Conservation (phyloP, 176 grass and related monocot species). For the Oryza meridionalis region DNA sequence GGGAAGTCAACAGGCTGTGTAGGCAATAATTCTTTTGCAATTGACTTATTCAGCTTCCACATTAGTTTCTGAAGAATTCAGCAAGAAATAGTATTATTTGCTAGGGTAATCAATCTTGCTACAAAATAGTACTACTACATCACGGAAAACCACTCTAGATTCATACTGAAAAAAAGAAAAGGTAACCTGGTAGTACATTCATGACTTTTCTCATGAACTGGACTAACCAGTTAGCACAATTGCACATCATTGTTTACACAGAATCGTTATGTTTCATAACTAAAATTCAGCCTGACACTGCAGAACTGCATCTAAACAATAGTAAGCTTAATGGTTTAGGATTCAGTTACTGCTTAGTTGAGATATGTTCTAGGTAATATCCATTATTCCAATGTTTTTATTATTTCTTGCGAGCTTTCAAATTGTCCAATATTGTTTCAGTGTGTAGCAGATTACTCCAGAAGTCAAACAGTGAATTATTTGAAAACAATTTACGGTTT, state of each 20-base stretch:
- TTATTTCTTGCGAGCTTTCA: background rate
- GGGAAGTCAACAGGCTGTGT: conserved; percentile 85
- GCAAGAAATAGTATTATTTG: conserved; percentile 36
- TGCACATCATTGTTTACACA: background rate
- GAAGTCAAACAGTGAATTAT: conserved; percentile 16
- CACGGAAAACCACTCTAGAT: conserved; percentile 16
- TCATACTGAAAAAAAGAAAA: background rate
- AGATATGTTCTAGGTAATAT: conserved; percentile 18
- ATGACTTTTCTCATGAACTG: conserved; percentile 7
- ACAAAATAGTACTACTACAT: conserved; percentile 24
- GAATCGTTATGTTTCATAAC: conserved; percentile 10
- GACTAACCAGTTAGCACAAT: background rate
- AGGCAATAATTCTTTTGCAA: conserved; percentile 96
- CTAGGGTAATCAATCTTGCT: conserved; percentile 23
- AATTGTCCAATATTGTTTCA: background rate
- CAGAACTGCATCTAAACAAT: background rate
- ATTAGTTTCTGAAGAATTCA: conserved; percentile 82
- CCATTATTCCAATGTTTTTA: background rate
- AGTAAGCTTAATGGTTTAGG: background rate
- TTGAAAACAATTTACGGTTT: conserved; percentile 32
- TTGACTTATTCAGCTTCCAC: conserved; percentile 99
- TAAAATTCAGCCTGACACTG: background rate
- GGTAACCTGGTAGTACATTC: conserved; percentile 31
- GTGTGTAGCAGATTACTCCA: background rate
- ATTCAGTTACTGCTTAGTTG: background rate